Evolutionary conservation across 345 rosid genomes (phyloP).

Genomic region (Euclidium syriacum): DNA sequence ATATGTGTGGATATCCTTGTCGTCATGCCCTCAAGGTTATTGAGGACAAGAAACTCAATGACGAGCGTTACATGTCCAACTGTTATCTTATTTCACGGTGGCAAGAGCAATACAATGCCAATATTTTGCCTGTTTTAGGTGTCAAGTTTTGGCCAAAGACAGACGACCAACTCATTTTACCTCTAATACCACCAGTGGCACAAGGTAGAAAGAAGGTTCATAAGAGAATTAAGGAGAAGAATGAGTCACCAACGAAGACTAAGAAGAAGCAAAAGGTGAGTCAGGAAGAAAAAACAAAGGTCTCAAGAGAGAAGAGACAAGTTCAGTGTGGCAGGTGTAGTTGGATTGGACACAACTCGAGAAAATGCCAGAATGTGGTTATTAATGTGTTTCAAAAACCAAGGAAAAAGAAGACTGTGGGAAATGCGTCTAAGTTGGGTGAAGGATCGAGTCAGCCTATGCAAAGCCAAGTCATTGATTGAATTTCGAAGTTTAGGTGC

Average conservation of each 20-base stretch:
- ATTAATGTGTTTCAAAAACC: neutral
- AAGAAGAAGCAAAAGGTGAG: too few relatives aligned
- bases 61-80: neutral
- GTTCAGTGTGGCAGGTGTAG: neutral
- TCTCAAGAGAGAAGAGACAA: neutral
- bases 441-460: neutral
- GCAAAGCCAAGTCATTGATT: constrained; percentile 5
- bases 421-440: neutral
- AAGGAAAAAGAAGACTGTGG: neutral
- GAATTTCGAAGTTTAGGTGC: too few relatives aligned
- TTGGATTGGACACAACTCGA: neutral
- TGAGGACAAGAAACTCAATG: neutral
- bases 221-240: neutral
- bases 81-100: neutral
- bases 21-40: neutral
- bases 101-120: neutral
- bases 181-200: too few relatives aligned
- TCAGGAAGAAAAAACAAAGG: neutral
- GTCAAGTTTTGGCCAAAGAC: too few relatives aligned
- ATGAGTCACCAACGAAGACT: neutral
- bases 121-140: too few relatives aligned
- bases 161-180: too few relatives aligned
- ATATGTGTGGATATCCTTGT: neutral
- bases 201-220: neutral
- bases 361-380: neutral